Percentiles rank a stretch among this genome's conserved stretches.
Evolutionary conservation across 805 yeast genomes (phyloP).

Genomic region (Metschnikowia aberdeeniae): DNA sequence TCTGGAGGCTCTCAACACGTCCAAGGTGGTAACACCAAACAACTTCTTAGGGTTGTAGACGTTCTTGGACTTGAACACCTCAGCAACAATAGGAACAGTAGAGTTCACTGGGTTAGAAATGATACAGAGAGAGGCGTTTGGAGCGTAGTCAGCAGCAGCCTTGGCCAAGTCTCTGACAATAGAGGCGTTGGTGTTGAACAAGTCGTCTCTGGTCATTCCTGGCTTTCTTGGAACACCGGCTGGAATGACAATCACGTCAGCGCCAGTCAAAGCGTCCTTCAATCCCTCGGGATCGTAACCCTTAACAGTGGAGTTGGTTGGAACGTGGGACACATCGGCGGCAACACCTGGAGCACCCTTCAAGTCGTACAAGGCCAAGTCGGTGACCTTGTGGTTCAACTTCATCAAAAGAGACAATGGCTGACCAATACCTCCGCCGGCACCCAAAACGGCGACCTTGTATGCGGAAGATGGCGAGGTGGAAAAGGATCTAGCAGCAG

Average conservation of each 20-base stretch:
- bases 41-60: slow-evolving; percentile 88
- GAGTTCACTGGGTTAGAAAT: slow-evolving; percentile 97
- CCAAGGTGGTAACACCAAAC: slow-evolving; percentile 95
- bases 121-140: slow-evolving; percentile 76
- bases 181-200: slow-evolving; percentile 93
- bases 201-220: slow-evolving; percentile 97
- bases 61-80: slow-evolving; percentile 79
- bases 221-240: slow-evolving; percentile 99
- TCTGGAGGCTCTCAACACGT: slow-evolving; percentile 84
- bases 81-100: slow-evolving; percentile 94
- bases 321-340: slow-evolving; percentile 90
- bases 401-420: slow-evolving; percentile 63
- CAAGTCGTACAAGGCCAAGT: slow-evolving; percentile 81
- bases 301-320: slow-evolving; percentile 83
- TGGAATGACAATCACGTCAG: slow-evolving; percentile 88
- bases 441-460: slow-evolving; percentile 75
- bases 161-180: slow-evolving; percentile 90
- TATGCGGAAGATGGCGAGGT: slow-evolving; percentile 62
- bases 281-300: slow-evolving; percentile 86
- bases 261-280: slow-evolving; percentile 63
- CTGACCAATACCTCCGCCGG: slow-evolving; percentile 92
- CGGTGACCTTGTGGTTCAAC: slow-evolving; percentile 83
- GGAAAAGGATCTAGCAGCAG: slow-evolving; percentile 62
- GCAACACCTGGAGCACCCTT: slow-evolving; percentile 96
- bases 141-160: slow-evolving; percentile 76